Base-by-base conservation (phyloP, 176 grass and related monocot species). In the Ananas comosus region DNA sequence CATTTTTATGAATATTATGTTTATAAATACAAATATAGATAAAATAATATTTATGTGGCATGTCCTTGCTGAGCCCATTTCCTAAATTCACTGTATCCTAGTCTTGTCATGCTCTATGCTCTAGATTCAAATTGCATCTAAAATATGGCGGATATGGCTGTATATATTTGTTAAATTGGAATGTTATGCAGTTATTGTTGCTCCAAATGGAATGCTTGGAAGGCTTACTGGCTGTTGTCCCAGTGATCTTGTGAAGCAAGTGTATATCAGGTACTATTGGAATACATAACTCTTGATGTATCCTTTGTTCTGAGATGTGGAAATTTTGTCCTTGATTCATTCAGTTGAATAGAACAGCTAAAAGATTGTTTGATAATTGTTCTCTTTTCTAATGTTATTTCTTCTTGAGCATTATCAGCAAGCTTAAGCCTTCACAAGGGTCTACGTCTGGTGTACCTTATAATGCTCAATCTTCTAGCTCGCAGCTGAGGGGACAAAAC, bases 241-340 rank as follows among this genome's bases (percentile, higher is more conserved):
- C 9, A 92, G 86, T 90, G 94, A 97, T 78, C 94, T 97, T 61
- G 89, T 92, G 33, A 92, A 80, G 84, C 86, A 97, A 88, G 94
- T 97, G 50, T 97, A 97, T 69, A 79, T 71, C 65, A 92, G 94
- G 94, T 97, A 89, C 48, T 73, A 76, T 50, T 64, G 42, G 67
- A 52, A 12, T 66, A 12, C 18, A 70, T 51, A 63, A 53, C n/a
- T 54, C 29, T 61, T 65, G 65, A 64, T 18, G 9, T 19, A 29
- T 53, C 52, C 2, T 73, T 13, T 24, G 48, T 24, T 70, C 13
- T 65, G 64, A 42, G 33, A 42, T 42, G 33, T 7, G 33, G 33
- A 42, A 42, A 42, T 42, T 42, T 42, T 7, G 33, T 42, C 5
- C 33, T 42, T 7, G 33, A 42, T 5, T 42, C 33, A 42, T 6